These are phyloP conservation scores for Nevesoporus exiguus DNA, from an alignment of 768 basidiomycete genomes.

Conservation along the genomic window DNA sequence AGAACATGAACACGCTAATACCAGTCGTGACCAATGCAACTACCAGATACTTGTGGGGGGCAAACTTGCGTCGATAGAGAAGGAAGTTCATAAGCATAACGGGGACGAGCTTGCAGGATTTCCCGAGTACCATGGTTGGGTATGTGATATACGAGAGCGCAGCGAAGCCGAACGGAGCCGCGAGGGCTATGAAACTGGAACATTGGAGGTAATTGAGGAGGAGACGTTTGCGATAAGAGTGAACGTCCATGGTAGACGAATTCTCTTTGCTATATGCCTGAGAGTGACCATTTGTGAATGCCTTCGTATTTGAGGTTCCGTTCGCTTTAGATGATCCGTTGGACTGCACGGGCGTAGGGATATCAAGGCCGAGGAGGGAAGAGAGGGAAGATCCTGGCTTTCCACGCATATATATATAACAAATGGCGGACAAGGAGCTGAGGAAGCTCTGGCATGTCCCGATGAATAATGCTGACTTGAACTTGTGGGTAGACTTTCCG, in stretches of 20 bases:
- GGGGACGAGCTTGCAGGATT: slow-evolving; percentile 98
- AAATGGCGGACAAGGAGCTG: slow-evolving; percentile 70
- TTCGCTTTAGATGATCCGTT: slow-evolving; percentile 27
- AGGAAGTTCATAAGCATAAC: slow-evolving; percentile 98
- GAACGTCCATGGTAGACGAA: slow-evolving; percentile 25
- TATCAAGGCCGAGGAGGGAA: slow-evolving; percentile 59
- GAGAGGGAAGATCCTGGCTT: slow-evolving; percentile 50
- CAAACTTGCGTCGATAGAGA: slow-evolving; percentile 89
- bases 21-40: slow-evolving; percentile 89
- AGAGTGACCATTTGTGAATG: slow-evolving; percentile 33
- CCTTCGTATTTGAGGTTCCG: slow-evolving; percentile 33
- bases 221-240: slow-evolving; percentile 45
- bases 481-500: slow-evolving; percentile 61
- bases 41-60: slow-evolving; percentile 92
- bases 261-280: slow-evolving; percentile 25
- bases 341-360: slow-evolving; percentile 22
- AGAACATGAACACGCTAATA: slow-evolving; percentile 92
- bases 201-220: slow-evolving; percentile 78
- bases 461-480: slow-evolving; percentile 82
- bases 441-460: slow-evolving; percentile 82
- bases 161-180: slow-evolving; percentile 95
- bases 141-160: slow-evolving; percentile 95
- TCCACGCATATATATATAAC: slow-evolving; percentile 66
- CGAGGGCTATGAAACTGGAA: slow-evolving; percentile 81
- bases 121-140: slow-evolving; percentile 98